A percentile compares a stretch with the other conserved stretches of the same genome.
phyloP scores from a whole-genome alignment of 805 yeast genomes.

The Cyberlindnera maritima region DNA sequence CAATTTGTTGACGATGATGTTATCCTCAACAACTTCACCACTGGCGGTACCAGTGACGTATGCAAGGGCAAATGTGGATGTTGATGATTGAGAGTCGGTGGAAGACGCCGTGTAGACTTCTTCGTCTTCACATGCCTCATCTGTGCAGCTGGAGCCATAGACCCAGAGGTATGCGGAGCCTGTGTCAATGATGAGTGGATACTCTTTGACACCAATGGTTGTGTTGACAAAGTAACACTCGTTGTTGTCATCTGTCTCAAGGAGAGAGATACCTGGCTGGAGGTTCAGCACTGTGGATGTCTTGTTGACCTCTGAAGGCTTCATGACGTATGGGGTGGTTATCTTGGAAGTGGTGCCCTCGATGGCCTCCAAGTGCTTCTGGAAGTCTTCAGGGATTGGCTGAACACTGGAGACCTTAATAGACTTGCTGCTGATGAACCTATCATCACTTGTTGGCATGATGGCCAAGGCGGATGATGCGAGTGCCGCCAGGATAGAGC shows the following conservation, averaged over 20 bases:
- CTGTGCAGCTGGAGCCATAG: constrained; percentile 49
- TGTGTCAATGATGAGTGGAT: constrained; percentile 58
- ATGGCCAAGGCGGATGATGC: constrained; percentile 5
- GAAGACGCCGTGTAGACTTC: constrained; percentile 29
- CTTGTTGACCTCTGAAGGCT: background rate
- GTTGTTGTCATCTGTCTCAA: constrained; percentile 27
- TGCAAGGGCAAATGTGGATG: constrained; percentile 42
- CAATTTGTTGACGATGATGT: constrained; percentile 30
- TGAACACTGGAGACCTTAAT: constrained; percentile 11
- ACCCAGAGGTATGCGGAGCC: constrained; percentile 68
- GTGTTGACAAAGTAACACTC: constrained; percentile 40
- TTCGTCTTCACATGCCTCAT: constrained; percentile 39
- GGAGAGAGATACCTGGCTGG: constrained; percentile 28
- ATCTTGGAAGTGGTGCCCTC: background rate
- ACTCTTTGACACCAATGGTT: constrained; percentile 39
- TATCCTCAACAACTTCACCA: constrained; percentile 44
- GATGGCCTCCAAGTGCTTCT: background rate
- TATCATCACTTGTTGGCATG: constrained; percentile 12
- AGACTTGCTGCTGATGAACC: constrained; percentile 5
- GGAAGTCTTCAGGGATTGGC: constrained; percentile 7
- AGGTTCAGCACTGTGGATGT: constrained; percentile 23
- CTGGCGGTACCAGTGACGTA: constrained; percentile 54
- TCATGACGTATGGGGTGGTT: background rate
- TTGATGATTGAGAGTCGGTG: constrained; percentile 16
- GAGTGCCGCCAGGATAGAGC: background rate